Evolutionary conservation across 768 basidiomycete species (phyloP).

Genomic region (Lactarius vividus): DNA sequence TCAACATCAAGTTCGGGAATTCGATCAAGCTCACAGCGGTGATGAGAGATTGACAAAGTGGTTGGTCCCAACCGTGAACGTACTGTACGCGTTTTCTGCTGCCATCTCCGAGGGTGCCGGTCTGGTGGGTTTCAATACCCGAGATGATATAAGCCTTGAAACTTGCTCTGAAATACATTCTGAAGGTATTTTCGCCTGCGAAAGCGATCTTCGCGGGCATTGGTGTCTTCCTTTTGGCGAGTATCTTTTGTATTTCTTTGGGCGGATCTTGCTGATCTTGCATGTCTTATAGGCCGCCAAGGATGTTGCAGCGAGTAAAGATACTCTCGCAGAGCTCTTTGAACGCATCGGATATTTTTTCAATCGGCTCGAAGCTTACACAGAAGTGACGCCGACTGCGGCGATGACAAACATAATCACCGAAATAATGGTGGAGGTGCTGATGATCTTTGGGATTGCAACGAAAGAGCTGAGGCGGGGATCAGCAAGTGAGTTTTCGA

Average conservation of each 20-base stretch:
- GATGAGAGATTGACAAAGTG: background rate
- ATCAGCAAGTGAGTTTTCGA: background rate
- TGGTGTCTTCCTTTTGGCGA: background rate
- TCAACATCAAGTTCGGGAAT: background rate
- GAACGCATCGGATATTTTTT: background rate
- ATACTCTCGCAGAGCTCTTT: background rate
- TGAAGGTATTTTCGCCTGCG: background rate
- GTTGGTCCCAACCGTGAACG: background rate
- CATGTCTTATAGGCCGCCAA: background rate
- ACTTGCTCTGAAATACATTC: background rate
- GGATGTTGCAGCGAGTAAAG: background rate
- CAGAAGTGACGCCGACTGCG: background rate
- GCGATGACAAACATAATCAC: background rate
- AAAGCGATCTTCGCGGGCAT: background rate
- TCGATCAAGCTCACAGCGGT: background rate
- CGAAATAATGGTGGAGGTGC: background rate
- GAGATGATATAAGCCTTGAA: background rate
- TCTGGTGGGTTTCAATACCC: background rate
- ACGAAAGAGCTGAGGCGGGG: background rate
- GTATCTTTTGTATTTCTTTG: background rate
- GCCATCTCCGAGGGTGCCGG: background rate
- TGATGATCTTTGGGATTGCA: background rate
- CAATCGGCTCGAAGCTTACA: background rate
- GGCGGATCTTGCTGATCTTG: background rate
- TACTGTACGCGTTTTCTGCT: background rate